Evolutionary conservation across 1,284 basidiomycete genomes (phyloP), one percentile per base, ranked within the genome.

Genomic region (Trichosporon faecale): DNA sequence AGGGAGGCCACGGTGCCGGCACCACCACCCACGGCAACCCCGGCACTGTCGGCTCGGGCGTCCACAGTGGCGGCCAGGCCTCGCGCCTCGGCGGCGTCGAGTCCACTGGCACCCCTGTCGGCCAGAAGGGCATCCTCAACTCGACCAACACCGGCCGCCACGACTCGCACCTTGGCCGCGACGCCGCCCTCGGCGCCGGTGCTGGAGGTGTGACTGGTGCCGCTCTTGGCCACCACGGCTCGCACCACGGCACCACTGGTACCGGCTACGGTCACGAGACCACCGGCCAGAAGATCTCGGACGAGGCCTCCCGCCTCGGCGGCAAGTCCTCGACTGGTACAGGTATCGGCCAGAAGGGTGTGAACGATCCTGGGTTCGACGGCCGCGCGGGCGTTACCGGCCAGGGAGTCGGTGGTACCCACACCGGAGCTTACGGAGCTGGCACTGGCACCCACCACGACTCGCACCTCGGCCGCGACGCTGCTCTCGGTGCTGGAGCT

Each of bases 311-410:
- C 8, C 57, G 57, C 8, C 29, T 61, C 18, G 27, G 29, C 14
- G 57, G 57, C 29, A 31, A 61, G 57, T 31, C 29, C 31, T n/a
- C 57, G 14, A 33, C 57, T 8, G 57, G 57, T 7, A 61, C 57
- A 5, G 57, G 57, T 23, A 25, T 31, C 18, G 57, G 57, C 27
- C 57, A 61, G 57, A 61, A 61, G 57, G 57, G 57, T 2, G 57
- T 61, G 6, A 61, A 61, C 57, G 57, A 61, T 29, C 57, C 57
- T 16, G 57, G 57, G 16, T 61, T 61, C 29, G 57, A 61, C 23
- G 52, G 52, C 5, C 52, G 52, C 52, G 9, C 52, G 3, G 52
- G 52, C 52, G 52, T 55, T 2, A 21, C 52, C 23, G 52, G 52
- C 9, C 52, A 55, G 52, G 52, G 52, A 21, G 52, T 55, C 52